Evolutionary conservation across 2,329 filamentous ascomycete genomes (phyloP).

Genomic region (Fusarium coicis): DNA sequence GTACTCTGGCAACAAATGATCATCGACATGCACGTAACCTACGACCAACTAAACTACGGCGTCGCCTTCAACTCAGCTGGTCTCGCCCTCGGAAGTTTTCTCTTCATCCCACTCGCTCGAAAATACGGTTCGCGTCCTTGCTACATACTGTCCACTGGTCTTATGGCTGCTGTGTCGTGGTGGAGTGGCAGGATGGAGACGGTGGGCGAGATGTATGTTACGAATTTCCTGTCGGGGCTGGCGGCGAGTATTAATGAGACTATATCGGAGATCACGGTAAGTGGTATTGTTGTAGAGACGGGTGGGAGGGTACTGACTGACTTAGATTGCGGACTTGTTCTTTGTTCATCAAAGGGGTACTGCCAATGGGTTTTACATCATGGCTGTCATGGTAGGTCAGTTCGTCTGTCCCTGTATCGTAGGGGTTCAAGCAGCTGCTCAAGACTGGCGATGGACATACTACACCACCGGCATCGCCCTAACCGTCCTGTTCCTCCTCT

Average conservation of each 20-base stretch:
- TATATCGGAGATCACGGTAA: conserved; percentile 50
- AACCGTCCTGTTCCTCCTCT: conserved; percentile 29
- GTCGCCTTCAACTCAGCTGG: conserved; percentile 44
- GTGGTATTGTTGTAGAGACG: no score
- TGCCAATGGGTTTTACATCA: conserved; percentile 48
- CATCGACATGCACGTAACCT: conserved; percentile 39
- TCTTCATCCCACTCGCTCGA: conserved; percentile 47
- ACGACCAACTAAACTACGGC: conserved; percentile 39
- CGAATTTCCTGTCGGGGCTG: conserved; percentile 46
- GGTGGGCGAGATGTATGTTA: conserved; percentile 38
- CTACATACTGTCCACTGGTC: conserved; percentile 38
- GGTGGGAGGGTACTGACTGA: not conserved
- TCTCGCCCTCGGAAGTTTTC: conserved; percentile 45
- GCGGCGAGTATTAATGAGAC: conserved; percentile 53
- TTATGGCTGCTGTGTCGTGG: conserved; percentile 20
- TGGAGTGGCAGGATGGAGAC: conserved; percentile 15
- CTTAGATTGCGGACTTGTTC: conserved; percentile 46
- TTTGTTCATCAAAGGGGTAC: conserved; percentile 47
- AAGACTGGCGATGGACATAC: conserved; percentile 43
- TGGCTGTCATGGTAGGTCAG: conserved; percentile 44
- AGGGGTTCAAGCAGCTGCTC: conserved; percentile 32
- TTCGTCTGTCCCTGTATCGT: conserved; percentile 47
- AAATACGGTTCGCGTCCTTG: conserved; percentile 46
- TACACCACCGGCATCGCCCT: conserved; percentile 38
- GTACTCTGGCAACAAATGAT: conserved; percentile 47